These are phyloP conservation scores for Pleurotus salmoneostramineus DNA, from an alignment of 768 basidiomycete species.

Conservation along the genomic window DNA sequence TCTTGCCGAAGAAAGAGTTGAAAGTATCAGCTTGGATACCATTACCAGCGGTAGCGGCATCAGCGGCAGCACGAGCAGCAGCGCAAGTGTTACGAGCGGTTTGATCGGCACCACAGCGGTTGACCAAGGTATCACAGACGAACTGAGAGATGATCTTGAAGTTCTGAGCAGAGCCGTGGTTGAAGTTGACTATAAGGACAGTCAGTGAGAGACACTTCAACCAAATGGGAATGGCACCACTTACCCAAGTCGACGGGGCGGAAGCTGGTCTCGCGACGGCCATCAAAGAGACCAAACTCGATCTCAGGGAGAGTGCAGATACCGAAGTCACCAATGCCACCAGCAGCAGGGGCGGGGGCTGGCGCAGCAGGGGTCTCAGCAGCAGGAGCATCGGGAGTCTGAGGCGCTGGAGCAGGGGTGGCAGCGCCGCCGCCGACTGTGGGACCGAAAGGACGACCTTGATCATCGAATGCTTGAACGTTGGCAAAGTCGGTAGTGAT, in stretches of 20 bases:
- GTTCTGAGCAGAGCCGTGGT: constrained; percentile 53
- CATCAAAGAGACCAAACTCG: constrained; percentile 56
- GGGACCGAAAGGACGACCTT: constrained; percentile 32
- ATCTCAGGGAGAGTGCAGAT: constrained; percentile 54
- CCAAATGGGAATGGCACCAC: constrained; percentile 1
- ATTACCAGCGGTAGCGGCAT: constrained; percentile 30
- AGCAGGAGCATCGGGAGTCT: constrained; percentile 15
- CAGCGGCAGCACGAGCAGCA: constrained; percentile 34
- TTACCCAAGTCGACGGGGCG: constrained; percentile 43
- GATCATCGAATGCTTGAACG: constrained; percentile 41
- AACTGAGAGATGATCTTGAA: constrained; percentile 23
- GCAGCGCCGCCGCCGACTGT: constrained; percentile 12
- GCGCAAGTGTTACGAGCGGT: constrained; percentile 47
- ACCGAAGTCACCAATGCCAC: constrained; percentile 23
- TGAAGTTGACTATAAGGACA: constrained; percentile 31
- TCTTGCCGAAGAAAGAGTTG: constrained; percentile 37
- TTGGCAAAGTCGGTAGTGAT: constrained; percentile 47
- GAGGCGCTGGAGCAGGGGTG: constrained; percentile 13
- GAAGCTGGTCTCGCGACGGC: constrained; percentile 55
- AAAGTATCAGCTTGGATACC: constrained; percentile 59
- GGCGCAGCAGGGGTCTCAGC: constrained; percentile 10
- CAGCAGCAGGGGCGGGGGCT: constrained; percentile 11
- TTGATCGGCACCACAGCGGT: constrained; percentile 50
- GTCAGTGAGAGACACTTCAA: background rate
- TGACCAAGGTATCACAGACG: constrained; percentile 51